Evolutionary conservation across 2,329 filamentous ascomycete species (phyloP), one percentile per base, ranked within the genome.

Genomic region (Fusarium lyarnte): DNA sequence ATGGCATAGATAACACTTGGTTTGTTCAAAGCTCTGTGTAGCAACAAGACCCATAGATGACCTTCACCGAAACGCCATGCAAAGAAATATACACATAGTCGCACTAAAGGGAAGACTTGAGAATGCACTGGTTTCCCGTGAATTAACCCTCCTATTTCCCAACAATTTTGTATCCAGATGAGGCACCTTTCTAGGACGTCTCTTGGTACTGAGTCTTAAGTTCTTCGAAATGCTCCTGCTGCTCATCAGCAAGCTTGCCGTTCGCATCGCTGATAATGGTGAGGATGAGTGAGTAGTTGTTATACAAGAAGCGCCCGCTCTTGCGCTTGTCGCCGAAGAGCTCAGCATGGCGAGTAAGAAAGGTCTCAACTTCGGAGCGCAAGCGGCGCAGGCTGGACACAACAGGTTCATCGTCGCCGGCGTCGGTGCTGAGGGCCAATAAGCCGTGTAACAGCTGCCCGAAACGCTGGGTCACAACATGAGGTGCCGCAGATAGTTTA

Each of bases 221-320:
- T 60, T 85, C 85, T 78, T 93, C 91, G 79, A 96, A 95, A 82
- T 94, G 89, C 74, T 86, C 86, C 82, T 91, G 91, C 80, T 95
- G 91, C 78, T 97, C 94, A 29, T 85, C 84, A 2, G 92, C 89
- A 77, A 95, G 80, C 80, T 93, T 93, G 8, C 94, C 94, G 16
- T 87, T 86, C 8, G 90, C 87, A 76, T 95, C 92, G 78, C 92
- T 90, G 72, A 99, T 93, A 70, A 99, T 98, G 16, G 96, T 98
- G 77, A 94, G 86, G n/a, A 99, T 89, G 72, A 99, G 86, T 59
- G 94, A 97, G 82, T 97, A 98, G 81, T 99, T 99, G 80, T 98
- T 99, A 79, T 93, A 96, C 77, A 99, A 82, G 79, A 98, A 98
- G 47, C 96, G 87, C 74, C 95, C 92, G 74, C 92, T 87, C 83